Evolutionary conservation across 257 asterid species (phyloP).

Genomic region (Nicotiana tabacum): DNA sequence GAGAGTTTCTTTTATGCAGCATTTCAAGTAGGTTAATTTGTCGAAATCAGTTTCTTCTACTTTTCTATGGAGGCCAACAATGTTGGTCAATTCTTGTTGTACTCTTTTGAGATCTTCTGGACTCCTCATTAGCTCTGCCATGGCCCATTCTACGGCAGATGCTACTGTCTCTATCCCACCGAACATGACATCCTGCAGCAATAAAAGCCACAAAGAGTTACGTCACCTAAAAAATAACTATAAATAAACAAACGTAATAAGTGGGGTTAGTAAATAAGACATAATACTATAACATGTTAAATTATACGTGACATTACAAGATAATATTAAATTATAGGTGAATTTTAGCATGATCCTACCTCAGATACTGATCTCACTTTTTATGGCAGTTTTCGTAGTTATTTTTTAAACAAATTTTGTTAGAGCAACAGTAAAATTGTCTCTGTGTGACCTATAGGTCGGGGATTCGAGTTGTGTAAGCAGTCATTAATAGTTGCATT

Average conservation of each 20-base stretch:
- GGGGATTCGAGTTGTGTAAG: fast-evolving
- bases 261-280: too few species aligned
- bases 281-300: too few species aligned
- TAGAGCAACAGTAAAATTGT: too few species aligned
- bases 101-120: slow-evolving; percentile 30
- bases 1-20: slow-evolving; percentile 43
- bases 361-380: background rate
- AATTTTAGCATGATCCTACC: too few species aligned
- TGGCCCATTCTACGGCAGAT: slow-evolving; percentile 44
- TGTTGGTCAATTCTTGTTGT: slow-evolving; percentile 29
- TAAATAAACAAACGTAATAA: background rate
- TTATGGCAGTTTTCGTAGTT: background rate
- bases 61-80: slow-evolving; percentile 34
- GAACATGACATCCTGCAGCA: slow-evolving; percentile 40
- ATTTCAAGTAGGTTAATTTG: slow-evolving; percentile 34
- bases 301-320: too few species aligned
- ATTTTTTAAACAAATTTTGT: background rate
- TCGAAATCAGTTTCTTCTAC: slow-evolving; percentile 40
- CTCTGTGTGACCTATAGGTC: too few species aligned
- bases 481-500: too few species aligned
- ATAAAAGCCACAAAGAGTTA: background rate
- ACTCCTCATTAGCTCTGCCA: slow-evolving; percentile 46
- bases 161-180: slow-evolving; percentile 53
- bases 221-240: background rate
- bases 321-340: too few species aligned